Conservation (phyloP, 78 protist species). For the Dictyostelium citrinum region DNA sequence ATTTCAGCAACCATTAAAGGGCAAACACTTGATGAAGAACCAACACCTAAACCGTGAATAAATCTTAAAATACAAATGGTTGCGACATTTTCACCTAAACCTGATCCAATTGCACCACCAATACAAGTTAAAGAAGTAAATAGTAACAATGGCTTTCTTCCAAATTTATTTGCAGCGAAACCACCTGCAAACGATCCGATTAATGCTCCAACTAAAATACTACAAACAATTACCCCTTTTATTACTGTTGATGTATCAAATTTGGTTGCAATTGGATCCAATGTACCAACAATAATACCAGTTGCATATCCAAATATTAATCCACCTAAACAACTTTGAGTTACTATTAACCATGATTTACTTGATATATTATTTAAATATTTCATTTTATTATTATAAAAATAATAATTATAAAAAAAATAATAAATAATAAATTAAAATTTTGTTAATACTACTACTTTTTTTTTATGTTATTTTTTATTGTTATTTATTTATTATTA, state of each 20-base stretch:
- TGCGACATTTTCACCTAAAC: neutral
- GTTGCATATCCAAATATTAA: conserved; percentile 43
- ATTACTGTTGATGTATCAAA: neutral
- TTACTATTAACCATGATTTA: conserved; percentile 8
- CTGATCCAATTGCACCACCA: conserved; percentile 54
- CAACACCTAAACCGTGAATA: conserved; percentile 36
- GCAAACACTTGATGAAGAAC: conserved; percentile 17
- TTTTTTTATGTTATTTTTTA: neutral
- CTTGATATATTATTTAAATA: neutral
- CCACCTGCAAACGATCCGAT: conserved; percentile 47
- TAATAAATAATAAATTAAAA: too few species aligned
- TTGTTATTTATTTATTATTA: neutral
- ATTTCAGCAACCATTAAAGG: conserved; percentile 62
- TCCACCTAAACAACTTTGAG: conserved; percentile 30
- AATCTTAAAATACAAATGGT: conserved; percentile 12
- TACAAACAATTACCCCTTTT: conserved; percentile 47
- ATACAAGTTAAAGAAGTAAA: neutral
- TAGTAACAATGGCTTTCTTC: conserved; percentile 49
- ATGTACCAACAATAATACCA: conserved; percentile 21
- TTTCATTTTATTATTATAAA: neutral
- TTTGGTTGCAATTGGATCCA: neutral
- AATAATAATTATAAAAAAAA: too few species aligned
- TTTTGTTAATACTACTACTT: too few species aligned
- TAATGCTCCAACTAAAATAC: conserved; percentile 31
- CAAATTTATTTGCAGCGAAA: conserved; percentile 14